Evolutionary conservation across 1,284 basidiomycete genomes (phyloP).

Genomic region (Vanrija sp.): DNA sequence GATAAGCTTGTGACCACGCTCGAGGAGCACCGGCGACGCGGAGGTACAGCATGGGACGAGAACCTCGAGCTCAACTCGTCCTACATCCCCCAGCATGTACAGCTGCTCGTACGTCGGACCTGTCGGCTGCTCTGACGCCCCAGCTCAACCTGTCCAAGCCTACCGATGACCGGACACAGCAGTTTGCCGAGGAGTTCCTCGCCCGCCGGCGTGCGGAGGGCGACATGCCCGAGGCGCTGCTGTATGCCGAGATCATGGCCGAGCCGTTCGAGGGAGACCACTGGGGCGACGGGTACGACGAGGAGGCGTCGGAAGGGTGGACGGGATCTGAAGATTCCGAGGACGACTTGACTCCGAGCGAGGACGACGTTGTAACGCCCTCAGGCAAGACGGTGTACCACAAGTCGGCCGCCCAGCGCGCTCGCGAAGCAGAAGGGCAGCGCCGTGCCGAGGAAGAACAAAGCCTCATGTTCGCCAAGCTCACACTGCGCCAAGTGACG

Average conservation of each 20-base stretch:
- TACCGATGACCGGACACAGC: conserved; percentile 20
- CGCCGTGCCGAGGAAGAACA: conserved; percentile 11
- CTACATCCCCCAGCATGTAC: conserved; percentile 39
- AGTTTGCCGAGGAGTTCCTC: conserved; percentile 27
- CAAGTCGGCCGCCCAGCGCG: neutral
- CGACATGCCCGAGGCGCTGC: conserved; percentile 26
- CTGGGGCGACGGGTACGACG: conserved; percentile 31
- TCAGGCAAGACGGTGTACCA: neutral
- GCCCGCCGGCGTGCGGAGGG: conserved; percentile 6
- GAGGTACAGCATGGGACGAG: conserved; percentile 28
- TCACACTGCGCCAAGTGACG: conserved; percentile 14
- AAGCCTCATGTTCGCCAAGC: conserved; percentile 16
- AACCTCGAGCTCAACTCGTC: conserved; percentile 25
- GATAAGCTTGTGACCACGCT: conserved; percentile 21
- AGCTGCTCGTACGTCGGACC: conserved; percentile 27
- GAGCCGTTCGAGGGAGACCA: conserved; percentile 35
- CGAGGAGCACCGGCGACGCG: conserved; percentile 16
- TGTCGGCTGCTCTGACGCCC: neutral
- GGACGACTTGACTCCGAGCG: conserved; percentile 5
- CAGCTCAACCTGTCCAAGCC: conserved; percentile 32
- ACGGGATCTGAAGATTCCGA: conserved; percentile 27
- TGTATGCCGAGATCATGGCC: conserved; percentile 40
- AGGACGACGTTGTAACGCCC: conserved; percentile 21
- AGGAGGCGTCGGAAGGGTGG: conserved; percentile 39
- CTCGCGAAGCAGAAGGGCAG: conserved; percentile 13